Percentiles rank a stretch among this genome's conserved stretches.
phyloP scores from a whole-genome alignment of 1,284 basidiomycete species.

The Boletellus deceptivus region DNA sequence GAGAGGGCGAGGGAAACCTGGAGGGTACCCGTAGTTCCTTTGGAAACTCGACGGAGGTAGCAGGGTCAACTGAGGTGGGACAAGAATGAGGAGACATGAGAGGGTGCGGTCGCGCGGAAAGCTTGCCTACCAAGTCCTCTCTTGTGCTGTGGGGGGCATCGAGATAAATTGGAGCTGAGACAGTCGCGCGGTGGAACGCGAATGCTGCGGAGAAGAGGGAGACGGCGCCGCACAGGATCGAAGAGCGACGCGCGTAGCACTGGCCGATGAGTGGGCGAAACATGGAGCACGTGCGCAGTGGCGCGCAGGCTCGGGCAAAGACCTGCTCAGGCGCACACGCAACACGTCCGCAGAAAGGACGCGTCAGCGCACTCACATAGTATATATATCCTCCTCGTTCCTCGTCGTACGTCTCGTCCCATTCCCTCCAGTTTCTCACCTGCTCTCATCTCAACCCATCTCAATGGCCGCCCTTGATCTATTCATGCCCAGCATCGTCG shows the following conservation, averaged over 20 bases:
- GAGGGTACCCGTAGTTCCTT: constrained; percentile 59
- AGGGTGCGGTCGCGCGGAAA: not conserved
- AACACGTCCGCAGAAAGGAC: constrained; percentile 20
- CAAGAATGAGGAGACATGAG: not conserved
- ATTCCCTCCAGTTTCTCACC: constrained; percentile 12
- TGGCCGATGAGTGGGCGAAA: constrained; percentile 3
- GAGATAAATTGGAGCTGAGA: constrained; percentile 31
- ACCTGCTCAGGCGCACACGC: constrained; percentile 11
- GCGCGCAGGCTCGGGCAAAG: not conserved
- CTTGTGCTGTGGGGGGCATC: constrained; percentile 32
- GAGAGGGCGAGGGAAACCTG: constrained; percentile 54
- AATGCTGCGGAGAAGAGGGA: constrained; percentile 36
- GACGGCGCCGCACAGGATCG: constrained; percentile 34
- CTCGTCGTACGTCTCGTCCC: constrained; percentile 29
- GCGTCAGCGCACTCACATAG: constrained; percentile 25
- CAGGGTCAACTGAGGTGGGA: constrained; percentile 52
- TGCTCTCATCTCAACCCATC: constrained; percentile 22
- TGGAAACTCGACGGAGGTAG: constrained; percentile 71
- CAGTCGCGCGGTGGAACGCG: constrained; percentile 22
- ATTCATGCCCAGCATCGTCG: constrained; percentile 24
- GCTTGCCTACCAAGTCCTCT: constrained; percentile 25
- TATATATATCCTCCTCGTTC: constrained; percentile 13
- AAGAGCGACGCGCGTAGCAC: constrained; percentile 7
- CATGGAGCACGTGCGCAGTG: constrained; percentile 22
- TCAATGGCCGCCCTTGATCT: constrained; percentile 26